A percentile compares a stretch with the other conserved stretches of the same genome.
phyloP scores from a whole-genome alignment of 495 filamentous ascomycete genomes.

The Penicillium canescens region DNA sequence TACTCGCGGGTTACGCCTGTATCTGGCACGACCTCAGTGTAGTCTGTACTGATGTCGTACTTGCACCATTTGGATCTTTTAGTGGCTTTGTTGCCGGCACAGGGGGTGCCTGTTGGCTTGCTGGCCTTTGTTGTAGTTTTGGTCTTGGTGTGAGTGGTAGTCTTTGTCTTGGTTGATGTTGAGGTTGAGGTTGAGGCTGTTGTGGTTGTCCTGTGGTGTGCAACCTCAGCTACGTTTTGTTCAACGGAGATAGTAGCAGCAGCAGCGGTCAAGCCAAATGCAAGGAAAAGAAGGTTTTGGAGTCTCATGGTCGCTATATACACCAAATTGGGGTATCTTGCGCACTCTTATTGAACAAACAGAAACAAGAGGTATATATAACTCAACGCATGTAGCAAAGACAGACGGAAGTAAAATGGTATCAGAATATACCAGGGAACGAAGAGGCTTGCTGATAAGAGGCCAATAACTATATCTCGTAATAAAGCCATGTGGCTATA shows the following conservation, averaged over 20 bases:
- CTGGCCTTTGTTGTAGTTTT: neutral
- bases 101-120: conserved; percentile 12
- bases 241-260: neutral
- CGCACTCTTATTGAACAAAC: neutral
- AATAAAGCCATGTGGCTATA: neutral
- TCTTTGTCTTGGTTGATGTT: neutral
- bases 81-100: conserved; percentile 41
- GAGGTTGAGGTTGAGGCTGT: neutral
- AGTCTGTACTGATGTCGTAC: conserved; percentile 53
- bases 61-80: conserved; percentile 39
- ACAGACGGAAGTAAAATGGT: neutral
- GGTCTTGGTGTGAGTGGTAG: neutral
- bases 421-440: neutral
- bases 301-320: neutral
- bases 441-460: neutral
- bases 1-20: conserved; percentile 35
- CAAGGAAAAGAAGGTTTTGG: neutral
- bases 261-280: conserved; percentile 1
- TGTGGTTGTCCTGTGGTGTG: neutral
- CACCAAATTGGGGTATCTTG: neutral
- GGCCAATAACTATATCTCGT: neutral
- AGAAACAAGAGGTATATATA: neutral
- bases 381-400: neutral
- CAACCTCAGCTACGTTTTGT: neutral
- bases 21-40: conserved; percentile 45